Evolutionary conservation across 768 basidiomycete species (phyloP).

Genomic region (Asterophora parasitica): DNA sequence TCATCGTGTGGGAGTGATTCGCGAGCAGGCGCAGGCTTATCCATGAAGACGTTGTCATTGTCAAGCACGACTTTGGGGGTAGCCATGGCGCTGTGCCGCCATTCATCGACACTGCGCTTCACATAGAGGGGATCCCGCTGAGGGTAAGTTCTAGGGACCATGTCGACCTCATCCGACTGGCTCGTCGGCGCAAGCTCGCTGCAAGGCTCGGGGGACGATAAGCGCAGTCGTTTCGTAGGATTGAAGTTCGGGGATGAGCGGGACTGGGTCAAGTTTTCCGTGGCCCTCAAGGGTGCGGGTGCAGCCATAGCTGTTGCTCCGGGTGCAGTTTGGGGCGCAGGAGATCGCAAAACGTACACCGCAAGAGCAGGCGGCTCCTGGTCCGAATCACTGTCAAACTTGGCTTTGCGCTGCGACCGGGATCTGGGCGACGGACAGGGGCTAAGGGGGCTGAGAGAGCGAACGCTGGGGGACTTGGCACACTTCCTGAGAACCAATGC

Average conservation of each 20-base stretch:
- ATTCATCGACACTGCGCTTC: slow-evolving; percentile 36
- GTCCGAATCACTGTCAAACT: slow-evolving; percentile 35
- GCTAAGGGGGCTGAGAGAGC: slow-evolving; percentile 8
- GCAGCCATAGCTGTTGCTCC: slow-evolving; percentile 4
- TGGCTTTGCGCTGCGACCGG: slow-evolving; percentile 27
- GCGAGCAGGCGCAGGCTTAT: slow-evolving; percentile 9
- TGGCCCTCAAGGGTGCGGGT: slow-evolving; percentile 16
- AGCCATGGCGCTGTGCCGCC: slow-evolving; percentile 33
- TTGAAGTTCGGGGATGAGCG: slow-evolving; percentile 11
- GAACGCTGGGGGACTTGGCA: neutral
- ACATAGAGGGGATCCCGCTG: slow-evolving; percentile 22
- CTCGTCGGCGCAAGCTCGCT: slow-evolving; percentile 52
- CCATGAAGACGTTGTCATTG: slow-evolving; percentile 5
- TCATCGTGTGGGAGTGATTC: slow-evolving; percentile 18
- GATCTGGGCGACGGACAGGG: neutral
- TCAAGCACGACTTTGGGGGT: slow-evolving; percentile 7
- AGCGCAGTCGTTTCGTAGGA: slow-evolving; percentile 33
- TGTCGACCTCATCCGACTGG: slow-evolving; percentile 62
- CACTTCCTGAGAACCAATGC: neutral
- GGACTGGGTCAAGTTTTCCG: slow-evolving; percentile 21
- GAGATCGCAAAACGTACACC: slow-evolving; percentile 27
- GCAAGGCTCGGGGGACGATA: slow-evolving; percentile 25
- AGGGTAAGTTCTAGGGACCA: slow-evolving; percentile 28
- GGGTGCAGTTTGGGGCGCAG: slow-evolving; percentile 13
- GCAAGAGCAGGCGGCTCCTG: slow-evolving; percentile 21